Evolutionary conservation across 371 early-diverging fungal genomes (phyloP).

Genomic region (Lichtheimia ramosa): DNA sequence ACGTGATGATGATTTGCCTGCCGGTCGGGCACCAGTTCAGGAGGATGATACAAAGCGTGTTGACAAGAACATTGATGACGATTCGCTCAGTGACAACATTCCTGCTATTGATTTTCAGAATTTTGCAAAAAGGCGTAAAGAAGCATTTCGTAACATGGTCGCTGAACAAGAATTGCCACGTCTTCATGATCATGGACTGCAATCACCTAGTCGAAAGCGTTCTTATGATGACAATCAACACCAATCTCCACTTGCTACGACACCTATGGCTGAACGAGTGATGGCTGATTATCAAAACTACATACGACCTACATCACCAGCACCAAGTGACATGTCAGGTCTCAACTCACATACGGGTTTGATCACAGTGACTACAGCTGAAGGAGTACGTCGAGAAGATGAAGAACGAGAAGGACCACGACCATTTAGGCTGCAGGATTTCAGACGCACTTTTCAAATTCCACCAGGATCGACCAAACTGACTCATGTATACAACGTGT

Average conservation of each 20-base stretch:
- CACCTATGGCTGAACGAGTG: not conserved
- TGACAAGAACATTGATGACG: not conserved
- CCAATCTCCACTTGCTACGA: not conserved
- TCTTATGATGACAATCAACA: not conserved
- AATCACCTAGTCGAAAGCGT: not conserved
- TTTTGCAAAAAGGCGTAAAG: not conserved
- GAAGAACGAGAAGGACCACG: constrained; percentile 28
- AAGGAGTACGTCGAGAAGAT: not conserved
- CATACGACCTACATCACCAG: not conserved
- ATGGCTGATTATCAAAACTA: constrained; percentile 1
- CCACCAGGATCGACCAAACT: constrained; percentile 40
- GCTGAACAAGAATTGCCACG: not conserved
- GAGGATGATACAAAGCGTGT: not conserved
- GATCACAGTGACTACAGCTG: not conserved
- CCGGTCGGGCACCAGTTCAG: not conserved
- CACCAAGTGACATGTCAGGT: not conserved
- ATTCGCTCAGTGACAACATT: not conserved
- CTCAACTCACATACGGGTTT: not conserved
- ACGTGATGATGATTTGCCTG: constrained; percentile 1
- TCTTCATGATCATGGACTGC: not conserved
- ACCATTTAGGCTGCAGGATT: constrained; percentile 31
- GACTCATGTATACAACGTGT: constrained; percentile 28
- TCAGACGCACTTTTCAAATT: constrained; percentile 27
- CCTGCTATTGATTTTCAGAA: not conserved
- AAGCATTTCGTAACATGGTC: not conserved